Evolutionary conservation across 2,329 filamentous ascomycete genomes (phyloP).

Genomic region (Chaetomiaceae sp.): DNA sequence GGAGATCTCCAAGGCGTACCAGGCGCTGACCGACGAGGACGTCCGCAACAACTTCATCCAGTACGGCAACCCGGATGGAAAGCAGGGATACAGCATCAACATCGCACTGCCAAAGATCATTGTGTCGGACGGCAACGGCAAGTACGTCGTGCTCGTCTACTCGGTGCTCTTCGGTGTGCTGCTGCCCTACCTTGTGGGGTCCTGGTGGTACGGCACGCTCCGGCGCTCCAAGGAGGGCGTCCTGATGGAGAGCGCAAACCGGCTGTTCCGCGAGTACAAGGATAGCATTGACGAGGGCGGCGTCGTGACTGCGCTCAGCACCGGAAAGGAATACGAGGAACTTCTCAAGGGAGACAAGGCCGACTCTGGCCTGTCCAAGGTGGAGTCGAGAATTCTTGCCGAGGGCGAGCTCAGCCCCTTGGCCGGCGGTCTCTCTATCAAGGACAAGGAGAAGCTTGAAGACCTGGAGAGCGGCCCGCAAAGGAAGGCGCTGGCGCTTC

Average conservation of each 20-base stretch:
- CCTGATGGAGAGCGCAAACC: constrained; percentile 87
- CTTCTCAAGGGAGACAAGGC: constrained; percentile 72
- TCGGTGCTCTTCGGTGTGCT: constrained; percentile 82
- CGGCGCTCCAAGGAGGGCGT: constrained; percentile 90
- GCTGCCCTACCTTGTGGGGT: constrained; percentile 87
- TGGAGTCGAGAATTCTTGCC: constrained; percentile 76
- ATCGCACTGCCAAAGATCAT: constrained; percentile 94
- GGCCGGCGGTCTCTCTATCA: constrained; percentile 58
- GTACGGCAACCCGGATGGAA: constrained; percentile 94
- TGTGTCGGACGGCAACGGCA: constrained; percentile 87
- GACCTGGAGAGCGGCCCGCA: constrained; percentile 75
- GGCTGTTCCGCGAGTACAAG: constrained; percentile 88
- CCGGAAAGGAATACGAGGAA: constrained; percentile 78
- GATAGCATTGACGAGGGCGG: constrained; percentile 77
- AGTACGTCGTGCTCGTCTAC: constrained; percentile 90
- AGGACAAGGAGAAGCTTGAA: constrained; percentile 73
- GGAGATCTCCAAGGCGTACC: constrained; percentile 95
- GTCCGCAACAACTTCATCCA: constrained; percentile 95
- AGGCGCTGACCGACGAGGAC: constrained; percentile 94
- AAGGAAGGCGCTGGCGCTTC: constrained; percentile 79
- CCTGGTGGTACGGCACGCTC: constrained; percentile 98
- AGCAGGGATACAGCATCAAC: constrained; percentile 96
- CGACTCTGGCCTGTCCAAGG: constrained; percentile 73
- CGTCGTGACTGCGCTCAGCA: constrained; percentile 75
- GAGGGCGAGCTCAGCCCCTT: constrained; percentile 50